Percentiles rank a stretch among this genome's conserved stretches.
phyloP scores from a whole-genome alignment of 257 asterid genomes.

The Jacaranda copaia region DNA sequence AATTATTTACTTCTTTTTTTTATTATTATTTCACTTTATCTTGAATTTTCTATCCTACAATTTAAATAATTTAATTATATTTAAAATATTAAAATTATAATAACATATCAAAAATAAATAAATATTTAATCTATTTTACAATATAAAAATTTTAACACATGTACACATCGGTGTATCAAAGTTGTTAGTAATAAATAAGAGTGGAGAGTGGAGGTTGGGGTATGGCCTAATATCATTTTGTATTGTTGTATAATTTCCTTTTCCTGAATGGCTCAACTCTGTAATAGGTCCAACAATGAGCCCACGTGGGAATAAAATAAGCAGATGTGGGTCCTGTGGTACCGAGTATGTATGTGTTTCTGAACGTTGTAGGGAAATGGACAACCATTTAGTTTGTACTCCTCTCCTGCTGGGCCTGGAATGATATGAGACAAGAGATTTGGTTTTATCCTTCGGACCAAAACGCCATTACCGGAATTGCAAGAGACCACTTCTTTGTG shows the following conservation, averaged over 20 bases:
- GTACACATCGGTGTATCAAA: no score
- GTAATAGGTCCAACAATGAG: not conserved
- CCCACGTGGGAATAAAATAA: not conserved
- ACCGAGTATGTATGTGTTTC: conserved; percentile 20
- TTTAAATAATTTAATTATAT: no score
- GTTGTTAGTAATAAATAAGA: no score
- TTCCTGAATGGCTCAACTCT: not conserved
- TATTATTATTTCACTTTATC: no score
- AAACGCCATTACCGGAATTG: not conserved
- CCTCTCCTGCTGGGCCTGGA: not conserved
- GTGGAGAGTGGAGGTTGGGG: not conserved
- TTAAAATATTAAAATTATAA: no score
- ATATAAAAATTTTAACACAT: no score
- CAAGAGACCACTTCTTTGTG: not conserved
- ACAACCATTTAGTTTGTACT: not conserved
- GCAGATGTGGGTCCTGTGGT: conserved; percentile 30
- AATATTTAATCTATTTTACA: no score
- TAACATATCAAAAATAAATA: no score
- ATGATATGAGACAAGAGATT: conserved; percentile 3
- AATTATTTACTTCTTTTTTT: no score
- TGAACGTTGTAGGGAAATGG: conserved; percentile 45
- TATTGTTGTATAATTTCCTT: not conserved
- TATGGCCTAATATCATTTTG: not conserved
- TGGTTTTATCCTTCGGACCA: not conserved
- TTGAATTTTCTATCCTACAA: no score